Evolutionary conservation across 2,329 filamentous ascomycete genomes (phyloP), one percentile per base, ranked within the genome.

Genomic region (Bipolaris victoriae): DNA sequence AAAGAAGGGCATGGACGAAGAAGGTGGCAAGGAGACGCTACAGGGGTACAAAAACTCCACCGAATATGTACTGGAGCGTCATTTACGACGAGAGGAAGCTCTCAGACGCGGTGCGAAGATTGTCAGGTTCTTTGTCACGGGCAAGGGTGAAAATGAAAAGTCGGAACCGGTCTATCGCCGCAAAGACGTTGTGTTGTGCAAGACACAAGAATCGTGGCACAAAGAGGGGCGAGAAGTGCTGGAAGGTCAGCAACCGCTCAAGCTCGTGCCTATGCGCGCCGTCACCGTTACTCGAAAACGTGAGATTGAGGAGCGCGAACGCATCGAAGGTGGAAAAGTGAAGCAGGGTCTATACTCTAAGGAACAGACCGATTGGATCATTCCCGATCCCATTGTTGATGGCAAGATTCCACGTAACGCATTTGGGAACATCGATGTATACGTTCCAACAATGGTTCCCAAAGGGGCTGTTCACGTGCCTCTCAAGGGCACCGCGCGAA

Each of bases 341-440:
- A 83, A 92, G 58, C 95, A 99, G 73, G 93, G 92, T 0, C 79
- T 99, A 0, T 99, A 92, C 76, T 88, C 90, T 52, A 81, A 84
- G 55, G 88, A 90, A 7, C 95, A 99, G 76, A 99, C 95, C 0
- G 91, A 96, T 53, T 97, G 91, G 88, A 98, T 98, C 73, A 94
- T 97, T 54, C 94, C 94, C 1, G 86, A 89, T 1, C 92, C 93
- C 0, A 96, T 97, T 54, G 76, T 86, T 58, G 85, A 97, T 67
- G 94, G 94, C 0, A 78, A 90, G 13, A 97, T 98, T 58, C 95
- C 95, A 0, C 96, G 95, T 76, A 99, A 99, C 67, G 87, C 88
- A 35, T 99, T 94, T 67, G 94, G 94, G 7, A 99, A 99, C 65
- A 98, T 99, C 60, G 95, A 99, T 74, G 86, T 97, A 52, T 99